These are phyloP conservation scores for Suillus decipiens DNA, from an alignment of 768 basidiomycete genomes.

Conservation along the genomic window DNA sequence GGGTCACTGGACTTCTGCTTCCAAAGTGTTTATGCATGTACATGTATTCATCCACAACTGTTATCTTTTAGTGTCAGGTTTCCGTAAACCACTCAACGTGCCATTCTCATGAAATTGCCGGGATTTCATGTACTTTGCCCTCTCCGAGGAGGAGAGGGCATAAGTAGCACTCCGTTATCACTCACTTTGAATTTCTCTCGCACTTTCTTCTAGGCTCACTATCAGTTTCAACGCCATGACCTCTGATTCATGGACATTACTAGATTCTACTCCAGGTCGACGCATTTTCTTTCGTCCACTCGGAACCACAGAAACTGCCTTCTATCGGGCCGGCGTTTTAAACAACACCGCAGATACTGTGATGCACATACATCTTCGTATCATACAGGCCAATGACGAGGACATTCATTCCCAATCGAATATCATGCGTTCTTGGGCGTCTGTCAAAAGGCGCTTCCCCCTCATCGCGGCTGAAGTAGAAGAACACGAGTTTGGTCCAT, in stretches of 20 bases:
- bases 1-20: background rate
- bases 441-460: conserved; percentile 50
- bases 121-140: background rate
- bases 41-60: background rate
- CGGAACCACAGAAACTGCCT: conserved; percentile 40
- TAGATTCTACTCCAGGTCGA: conserved; percentile 10
- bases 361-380: conserved; percentile 38
- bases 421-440: conserved; percentile 44
- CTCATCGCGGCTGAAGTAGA: conserved; percentile 47
- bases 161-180: background rate
- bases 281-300: conserved; percentile 33
- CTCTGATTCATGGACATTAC: conserved; percentile 3
- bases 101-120: background rate
- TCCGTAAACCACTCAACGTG: background rate
- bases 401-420: conserved; percentile 30
- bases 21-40: background rate
- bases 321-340: conserved; percentile 40
- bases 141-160: background rate
- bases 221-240: background rate
- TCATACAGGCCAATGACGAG: conserved; percentile 16
- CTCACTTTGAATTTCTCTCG: background rate
- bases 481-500: conserved; percentile 27
- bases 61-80: background rate
- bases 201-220: background rate
- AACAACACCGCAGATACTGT: conserved; percentile 46